Conservation (phyloP, 768 basidiomycete species). For the Suillus fuscotomentosus region DNA sequence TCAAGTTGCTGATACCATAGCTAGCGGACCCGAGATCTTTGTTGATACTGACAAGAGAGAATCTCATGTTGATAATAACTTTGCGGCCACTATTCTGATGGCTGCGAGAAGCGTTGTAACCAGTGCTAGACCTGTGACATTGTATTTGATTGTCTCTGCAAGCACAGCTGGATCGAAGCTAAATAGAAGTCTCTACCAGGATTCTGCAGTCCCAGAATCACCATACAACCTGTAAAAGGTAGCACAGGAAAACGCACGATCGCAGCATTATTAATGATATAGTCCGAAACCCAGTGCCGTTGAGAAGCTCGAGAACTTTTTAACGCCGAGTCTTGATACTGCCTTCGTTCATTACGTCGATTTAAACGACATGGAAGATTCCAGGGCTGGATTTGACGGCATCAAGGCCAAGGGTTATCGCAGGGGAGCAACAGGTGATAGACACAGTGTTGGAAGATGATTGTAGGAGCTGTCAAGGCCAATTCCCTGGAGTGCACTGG, state of each 20-base stretch:
- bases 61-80: constrained; percentile 36
- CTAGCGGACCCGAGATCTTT: constrained; percentile 8
- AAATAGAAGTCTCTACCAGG: constrained; percentile 23
- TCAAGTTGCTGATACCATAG: constrained; percentile 15
- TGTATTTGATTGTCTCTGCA: constrained; percentile 23
- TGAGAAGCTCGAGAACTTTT: constrained; percentile 24
- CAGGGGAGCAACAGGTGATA: constrained; percentile 20
- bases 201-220: constrained; percentile 15
- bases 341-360: constrained; percentile 29
- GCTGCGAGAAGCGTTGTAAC: constrained; percentile 31
- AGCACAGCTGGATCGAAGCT: constrained; percentile 16
- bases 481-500: constrained; percentile 3
- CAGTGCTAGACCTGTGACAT: constrained; percentile 35
- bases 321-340: constrained; percentile 26
- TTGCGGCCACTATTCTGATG: constrained; percentile 30
- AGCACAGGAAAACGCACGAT: constrained; percentile 26
- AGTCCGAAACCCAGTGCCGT: constrained; percentile 29
- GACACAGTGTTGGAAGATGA: constrained; percentile 16
- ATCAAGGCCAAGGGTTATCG: constrained; percentile 16
- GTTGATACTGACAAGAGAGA: constrained; percentile 31
- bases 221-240: not conserved
- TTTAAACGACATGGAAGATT: constrained; percentile 26
- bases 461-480: constrained; percentile 16
- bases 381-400: constrained; percentile 19
- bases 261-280: constrained; percentile 38